Conservation (phyloP, 2,329 filamentous ascomycete species). For the Ophiostoma australiae region DNA sequence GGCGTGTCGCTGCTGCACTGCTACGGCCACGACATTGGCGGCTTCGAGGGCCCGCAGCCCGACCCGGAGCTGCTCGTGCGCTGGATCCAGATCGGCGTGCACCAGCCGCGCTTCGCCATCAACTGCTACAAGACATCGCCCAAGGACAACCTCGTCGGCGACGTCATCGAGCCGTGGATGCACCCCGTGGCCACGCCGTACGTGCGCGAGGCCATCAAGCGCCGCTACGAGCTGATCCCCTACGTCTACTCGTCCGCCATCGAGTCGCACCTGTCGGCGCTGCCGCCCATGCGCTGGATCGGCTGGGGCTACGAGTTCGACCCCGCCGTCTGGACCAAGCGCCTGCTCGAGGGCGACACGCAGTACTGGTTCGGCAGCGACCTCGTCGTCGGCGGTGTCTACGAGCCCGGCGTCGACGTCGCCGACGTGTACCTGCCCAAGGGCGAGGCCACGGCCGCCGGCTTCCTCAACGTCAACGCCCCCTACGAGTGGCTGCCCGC, state of each 20-base stretch:
- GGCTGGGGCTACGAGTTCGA: conserved; percentile 69
- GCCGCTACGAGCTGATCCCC: conserved; percentile 66
- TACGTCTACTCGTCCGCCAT: conserved; percentile 65
- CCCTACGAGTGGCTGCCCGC: conserved; percentile 48
- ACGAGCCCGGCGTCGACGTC: conserved; percentile 51
- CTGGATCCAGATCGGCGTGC: conserved; percentile 67
- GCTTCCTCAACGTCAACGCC: conserved; percentile 55
- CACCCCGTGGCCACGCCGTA: conserved; percentile 61
- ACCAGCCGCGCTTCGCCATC: conserved; percentile 67
- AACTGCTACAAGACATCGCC: conserved; percentile 70
- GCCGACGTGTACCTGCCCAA: conserved; percentile 59
- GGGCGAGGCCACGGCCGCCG: conserved; percentile 37
- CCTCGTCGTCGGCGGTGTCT: conserved; percentile 63
- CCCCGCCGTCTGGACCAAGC: conserved; percentile 58
- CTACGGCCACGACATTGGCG: conserved; percentile 70
- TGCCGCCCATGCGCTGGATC: conserved; percentile 65
- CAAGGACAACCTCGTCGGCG: conserved; percentile 61
- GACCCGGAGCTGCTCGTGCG: conserved; percentile 64
- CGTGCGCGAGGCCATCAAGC: conserved; percentile 60
- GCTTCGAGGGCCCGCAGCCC: conserved; percentile 69
- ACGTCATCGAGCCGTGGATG: conserved; percentile 76
- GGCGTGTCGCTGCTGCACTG: conserved; percentile 64
- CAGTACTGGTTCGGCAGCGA: conserved; percentile 70
- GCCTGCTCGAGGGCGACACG: conserved; percentile 56
- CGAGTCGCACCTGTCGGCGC: conserved; percentile 55